Evolutionary conservation across 208 protist species (phyloP), one percentile per base, ranked within the genome.

Genomic region (Vickermania ingenoplastis): DNA sequence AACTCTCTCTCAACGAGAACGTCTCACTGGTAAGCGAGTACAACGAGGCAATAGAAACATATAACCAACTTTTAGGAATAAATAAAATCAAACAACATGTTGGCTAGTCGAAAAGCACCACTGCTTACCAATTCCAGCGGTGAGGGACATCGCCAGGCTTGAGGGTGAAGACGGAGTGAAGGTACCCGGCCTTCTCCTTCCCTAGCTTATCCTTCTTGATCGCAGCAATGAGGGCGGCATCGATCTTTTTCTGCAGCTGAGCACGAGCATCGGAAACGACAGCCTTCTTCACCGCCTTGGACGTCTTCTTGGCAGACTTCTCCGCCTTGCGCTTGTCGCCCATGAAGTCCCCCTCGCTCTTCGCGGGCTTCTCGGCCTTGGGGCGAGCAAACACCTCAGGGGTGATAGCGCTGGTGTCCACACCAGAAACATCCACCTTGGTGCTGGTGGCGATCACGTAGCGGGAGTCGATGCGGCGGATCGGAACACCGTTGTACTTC

Each of bases 361-460:
- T 91, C 31, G 59, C 65, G 41, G 71, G 75, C 83, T 91, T 91
- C 66, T 77, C 76, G 25, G 69, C 64, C 80, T 87, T 88, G 51
- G 73, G 63, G 69, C 79, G 83, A 29, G 65, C 61, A 67, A 91
- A 91, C 48, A 83, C 31, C 58, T 87, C 80, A 3, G 73, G 56
- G 49, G 74, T 91, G 75, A 91, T 88, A 59, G 48, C 58, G 25
- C 54, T 70, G 31, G 91, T 77, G 65, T 97, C 81, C 27, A 98
- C 81, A 53, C 45, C 36, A 36, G 73, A 79, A 41, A 99, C 63
- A 59, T 99, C 93, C 17, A 99, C 73, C 75, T 97, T 98, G 52
- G 98, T 99, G 65, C 89, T 97, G 41, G 98, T 99, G 57, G 97
- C 97, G 61, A 99, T 98, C 66, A 99, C 84, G 79, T 98, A 99